Evolutionary conservation across 2,329 filamentous ascomycete species (phyloP), one percentile per base, ranked within the genome.

Genomic region (Sphaerulina musiva): DNA sequence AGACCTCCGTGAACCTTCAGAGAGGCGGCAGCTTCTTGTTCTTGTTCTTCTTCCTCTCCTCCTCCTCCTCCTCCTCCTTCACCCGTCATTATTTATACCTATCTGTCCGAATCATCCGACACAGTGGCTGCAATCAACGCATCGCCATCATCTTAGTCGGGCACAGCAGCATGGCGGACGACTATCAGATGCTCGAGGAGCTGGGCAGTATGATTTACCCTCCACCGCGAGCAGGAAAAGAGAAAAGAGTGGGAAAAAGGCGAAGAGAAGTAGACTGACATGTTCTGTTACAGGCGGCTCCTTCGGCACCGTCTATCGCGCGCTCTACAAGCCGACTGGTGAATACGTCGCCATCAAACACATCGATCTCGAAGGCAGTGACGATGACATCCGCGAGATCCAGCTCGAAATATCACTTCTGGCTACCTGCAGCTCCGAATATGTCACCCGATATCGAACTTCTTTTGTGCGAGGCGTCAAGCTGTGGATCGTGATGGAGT

Each of bases 401-500:
- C 92, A 98, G 66, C 90, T 95, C 68, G 93, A 98, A 70, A 97
- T 98, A 63, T 87, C 89, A 2, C 87, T 98, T 34, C 79, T 98
- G 57, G 93, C 91, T 73, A 96, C 93, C 50, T 98, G 93, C 76
- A 87, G 87, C 62, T 96, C 91, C 69, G 86, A 87, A 46, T 95
- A 87, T 71, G 90, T 98, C 63, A 97, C 93, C 12, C 88, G 95
- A 69, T 98, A 98, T 78, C 95, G 91, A 70, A 87, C 89, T 20
- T 96, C 91, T 68, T 98, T 97, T 71, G 80, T 97, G n/a, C 84
- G 89, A 63, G 93, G 93, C 26, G 87, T 91, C 70, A 98, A 97
- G 74, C 76, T 98, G 77, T 98, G 93, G 93, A 98, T 98, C 68
- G 89, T 97, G 55, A 98, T 98, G 93, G 93, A 98, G 72, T 98